phyloP scores from a whole-genome alignment of 495 filamentous ascomycete species.

The Xylaria acuta region DNA sequence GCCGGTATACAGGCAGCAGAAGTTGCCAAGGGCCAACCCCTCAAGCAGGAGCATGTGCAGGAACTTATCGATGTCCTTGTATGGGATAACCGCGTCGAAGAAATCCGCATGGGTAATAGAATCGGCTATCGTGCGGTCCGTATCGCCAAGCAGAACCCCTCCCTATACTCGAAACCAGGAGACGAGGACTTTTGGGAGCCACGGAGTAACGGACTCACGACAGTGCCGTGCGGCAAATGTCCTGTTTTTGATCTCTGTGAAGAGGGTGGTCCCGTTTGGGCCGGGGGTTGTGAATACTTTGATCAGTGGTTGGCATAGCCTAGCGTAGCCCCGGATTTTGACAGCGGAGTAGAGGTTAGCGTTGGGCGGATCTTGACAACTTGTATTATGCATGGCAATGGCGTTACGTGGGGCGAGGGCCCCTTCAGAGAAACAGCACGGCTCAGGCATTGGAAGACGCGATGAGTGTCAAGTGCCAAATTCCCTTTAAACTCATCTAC shows the following conservation, averaged over 20 bases:
- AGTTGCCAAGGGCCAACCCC: slow-evolving; percentile 66
- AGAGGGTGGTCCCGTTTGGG: slow-evolving; percentile 85
- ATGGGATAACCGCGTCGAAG: slow-evolving; percentile 79
- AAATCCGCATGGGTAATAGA: slow-evolving; percentile 50
- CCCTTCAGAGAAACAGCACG: neutral
- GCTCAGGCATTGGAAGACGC: neutral
- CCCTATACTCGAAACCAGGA: slow-evolving; percentile 41
- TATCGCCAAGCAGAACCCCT: slow-evolving; percentile 45
- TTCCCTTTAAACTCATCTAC: neutral
- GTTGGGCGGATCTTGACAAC: slow-evolving; percentile 15
- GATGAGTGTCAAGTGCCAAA: neutral
- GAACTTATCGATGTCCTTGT: slow-evolving; percentile 83
- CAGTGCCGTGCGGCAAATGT: slow-evolving; percentile 88
- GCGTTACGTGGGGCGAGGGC: slow-evolving; percentile 27
- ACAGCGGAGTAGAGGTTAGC: neutral
- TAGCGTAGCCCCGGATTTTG: slow-evolving; percentile 9
- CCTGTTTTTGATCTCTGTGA: slow-evolving; percentile 94
- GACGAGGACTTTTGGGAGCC: slow-evolving; percentile 55
- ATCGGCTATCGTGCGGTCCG: slow-evolving; percentile 58
- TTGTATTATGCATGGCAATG: slow-evolving; percentile 34
- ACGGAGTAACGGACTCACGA: slow-evolving; percentile 70
- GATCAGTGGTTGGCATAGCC: slow-evolving; percentile 70
- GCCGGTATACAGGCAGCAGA: slow-evolving; percentile 68
- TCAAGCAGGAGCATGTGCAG: slow-evolving; percentile 74
- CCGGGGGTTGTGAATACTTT: slow-evolving; percentile 91